These are phyloP conservation scores for Paraphaeosphaeria sporulosa DNA, from an alignment of 2,329 filamentous ascomycete genomes.

Conservation along the genomic window DNA sequence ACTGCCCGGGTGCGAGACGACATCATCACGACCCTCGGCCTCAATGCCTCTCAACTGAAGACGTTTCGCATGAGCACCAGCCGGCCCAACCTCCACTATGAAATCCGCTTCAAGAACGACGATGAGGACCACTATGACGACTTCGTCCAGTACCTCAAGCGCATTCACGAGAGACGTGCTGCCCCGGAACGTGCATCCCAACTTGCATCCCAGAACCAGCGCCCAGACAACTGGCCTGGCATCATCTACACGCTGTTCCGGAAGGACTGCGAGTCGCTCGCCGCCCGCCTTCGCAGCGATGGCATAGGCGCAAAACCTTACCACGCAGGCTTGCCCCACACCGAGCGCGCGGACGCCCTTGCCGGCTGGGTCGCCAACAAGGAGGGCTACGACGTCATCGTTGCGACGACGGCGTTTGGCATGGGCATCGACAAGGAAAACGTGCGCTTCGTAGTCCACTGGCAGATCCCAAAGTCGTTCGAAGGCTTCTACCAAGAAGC, in stretches of 20 bases:
- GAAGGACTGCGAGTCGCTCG: slow-evolving; percentile 76
- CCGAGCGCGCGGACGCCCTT: slow-evolving; percentile 74
- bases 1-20: slow-evolving; percentile 83
- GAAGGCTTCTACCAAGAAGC: slow-evolving; percentile 97
- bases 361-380: slow-evolving; percentile 75
- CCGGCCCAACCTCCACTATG: slow-evolving; percentile 86
- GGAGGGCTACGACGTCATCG: slow-evolving; percentile 85
- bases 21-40: slow-evolving; percentile 76
- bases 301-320: slow-evolving; percentile 78
- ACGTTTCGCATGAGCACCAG: slow-evolving; percentile 85
- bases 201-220: slow-evolving; percentile 59
- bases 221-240: slow-evolving; percentile 71
- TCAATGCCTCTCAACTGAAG: slow-evolving; percentile 70
- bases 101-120: slow-evolving; percentile 83
- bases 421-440: slow-evolving; percentile 98
- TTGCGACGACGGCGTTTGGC: slow-evolving; percentile 93
- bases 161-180: slow-evolving; percentile 73
- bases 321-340: slow-evolving; percentile 72
- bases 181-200: slow-evolving; percentile 65
- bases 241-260: slow-evolving; percentile 83
- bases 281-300: slow-evolving; percentile 69
- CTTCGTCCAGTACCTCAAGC: slow-evolving; percentile 78
- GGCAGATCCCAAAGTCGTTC: slow-evolving; percentile 92
- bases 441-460: slow-evolving; percentile 93
- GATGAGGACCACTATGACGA: slow-evolving; percentile 77